These are phyloP conservation scores for Coelastrella sp. DNA, from an alignment of 139 green algal genomes.

Conservation along the genomic window DNA sequence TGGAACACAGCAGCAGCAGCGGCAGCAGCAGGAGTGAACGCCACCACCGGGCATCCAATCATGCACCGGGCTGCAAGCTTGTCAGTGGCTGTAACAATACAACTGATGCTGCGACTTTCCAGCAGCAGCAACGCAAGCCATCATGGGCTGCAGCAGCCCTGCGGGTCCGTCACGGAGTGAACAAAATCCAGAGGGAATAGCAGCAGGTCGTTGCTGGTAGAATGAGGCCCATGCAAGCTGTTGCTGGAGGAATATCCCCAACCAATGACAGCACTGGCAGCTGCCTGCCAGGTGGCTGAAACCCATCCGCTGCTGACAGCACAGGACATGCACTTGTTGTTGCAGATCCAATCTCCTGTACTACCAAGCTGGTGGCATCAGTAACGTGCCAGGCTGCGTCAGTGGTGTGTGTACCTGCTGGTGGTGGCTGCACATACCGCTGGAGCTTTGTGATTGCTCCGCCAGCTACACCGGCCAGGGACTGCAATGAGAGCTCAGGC, in stretches of 20 bases:
- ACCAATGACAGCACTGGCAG: not conserved
- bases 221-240: not conserved
- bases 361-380: too few relatives aligned
- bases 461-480: conserved; percentile 20
- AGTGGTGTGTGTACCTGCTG: conserved; percentile 1
- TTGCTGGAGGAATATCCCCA: not conserved
- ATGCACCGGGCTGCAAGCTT: too few relatives aligned
- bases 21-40: not conserved
- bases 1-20: not conserved
- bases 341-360: not conserved
- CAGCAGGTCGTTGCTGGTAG: not conserved
- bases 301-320: not conserved
- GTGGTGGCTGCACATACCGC: conserved; percentile 41
- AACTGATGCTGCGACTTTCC: not conserved
- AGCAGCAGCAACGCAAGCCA: not conserved
- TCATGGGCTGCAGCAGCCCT: not conserved
- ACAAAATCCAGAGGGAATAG: not conserved
- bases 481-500: conserved; percentile 4
- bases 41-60: not conserved
- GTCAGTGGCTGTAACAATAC: not conserved
- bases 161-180: not conserved
- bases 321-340: not conserved
- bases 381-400: not conserved
- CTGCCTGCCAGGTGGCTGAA: not conserved
- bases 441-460: conserved; percentile 38